Evolutionary conservation across 2,329 filamentous ascomycete species (phyloP).

Genomic region (Metarhizium rileyi): DNA sequence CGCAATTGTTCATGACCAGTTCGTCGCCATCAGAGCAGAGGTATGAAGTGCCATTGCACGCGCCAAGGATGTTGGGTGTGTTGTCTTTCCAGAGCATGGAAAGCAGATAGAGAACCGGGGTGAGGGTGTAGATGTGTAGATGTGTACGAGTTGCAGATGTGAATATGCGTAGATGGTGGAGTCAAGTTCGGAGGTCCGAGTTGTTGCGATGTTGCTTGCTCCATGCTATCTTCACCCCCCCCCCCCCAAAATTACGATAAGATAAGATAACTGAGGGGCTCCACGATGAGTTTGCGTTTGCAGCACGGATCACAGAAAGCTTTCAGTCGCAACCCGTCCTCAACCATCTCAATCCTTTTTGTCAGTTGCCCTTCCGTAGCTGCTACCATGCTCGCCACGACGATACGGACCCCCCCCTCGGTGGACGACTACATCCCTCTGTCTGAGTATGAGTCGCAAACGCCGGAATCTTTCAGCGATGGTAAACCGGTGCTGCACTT

Average conservation of each 20-base stretch:
- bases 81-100: too few species aligned
- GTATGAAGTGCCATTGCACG: neutral
- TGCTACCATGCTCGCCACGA: constrained; percentile 35
- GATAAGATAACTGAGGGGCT: too few species aligned
- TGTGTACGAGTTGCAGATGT: too few species aligned
- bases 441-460: constrained; percentile 60
- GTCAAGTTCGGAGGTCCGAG: too few species aligned
- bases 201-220: too few species aligned
- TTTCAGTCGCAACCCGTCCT: neutral
- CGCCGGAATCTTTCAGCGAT: constrained; percentile 61
- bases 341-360: neutral
- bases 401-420: constrained; percentile 47
- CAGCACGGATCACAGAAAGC: neutral
- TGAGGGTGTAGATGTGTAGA: too few species aligned
- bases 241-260: too few species aligned
- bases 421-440: constrained; percentile 53
- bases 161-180: too few species aligned
- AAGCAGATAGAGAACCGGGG: too few species aligned
- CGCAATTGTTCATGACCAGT: neutral
- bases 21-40: neutral
- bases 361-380: neutral
- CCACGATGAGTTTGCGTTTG: neutral
- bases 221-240: neutral
- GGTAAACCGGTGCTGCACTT: constrained; percentile 63
- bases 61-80: neutral